Conservation (phyloP, 2,329 filamentous ascomycete species). For the Sphaerulina musiva region DNA sequence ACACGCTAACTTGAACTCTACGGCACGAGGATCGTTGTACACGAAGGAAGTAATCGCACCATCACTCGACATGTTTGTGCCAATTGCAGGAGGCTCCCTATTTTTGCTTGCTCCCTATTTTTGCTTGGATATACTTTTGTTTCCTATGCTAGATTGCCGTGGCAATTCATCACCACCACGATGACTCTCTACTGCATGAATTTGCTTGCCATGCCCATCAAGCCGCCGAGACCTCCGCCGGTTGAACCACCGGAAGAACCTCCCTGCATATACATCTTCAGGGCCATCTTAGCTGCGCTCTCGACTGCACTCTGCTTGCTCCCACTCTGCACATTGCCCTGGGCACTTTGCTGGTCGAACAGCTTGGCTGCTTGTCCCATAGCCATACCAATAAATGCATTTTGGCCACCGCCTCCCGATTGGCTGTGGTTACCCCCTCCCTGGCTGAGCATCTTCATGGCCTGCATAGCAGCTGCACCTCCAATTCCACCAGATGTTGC, state of each 20-base stretch:
- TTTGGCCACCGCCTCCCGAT: conserved; percentile 56
- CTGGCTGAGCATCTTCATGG: conserved; percentile 64
- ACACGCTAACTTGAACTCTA: too few species aligned
- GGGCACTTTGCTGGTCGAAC: conserved; percentile 52
- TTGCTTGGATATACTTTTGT: background rate
- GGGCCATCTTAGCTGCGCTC: conserved; percentile 73
- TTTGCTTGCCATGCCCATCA: conserved; percentile 56
- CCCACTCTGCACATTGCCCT: conserved; percentile 47
- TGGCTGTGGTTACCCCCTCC: conserved; percentile 31
- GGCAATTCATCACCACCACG: background rate
- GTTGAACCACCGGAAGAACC: conserved; percentile 42
- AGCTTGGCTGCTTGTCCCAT: conserved; percentile 67
- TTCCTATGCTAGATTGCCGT: background rate
- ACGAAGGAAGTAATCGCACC: background rate
- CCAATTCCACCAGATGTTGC: conserved; percentile 48
- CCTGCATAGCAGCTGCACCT: conserved; percentile 71
- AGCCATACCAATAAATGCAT: conserved; percentile 61
- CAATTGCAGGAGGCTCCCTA: background rate
- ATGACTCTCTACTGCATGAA: conserved; percentile 40
- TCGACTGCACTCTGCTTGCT: conserved; percentile 77
- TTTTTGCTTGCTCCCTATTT: background rate
- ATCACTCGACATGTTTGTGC: background rate
- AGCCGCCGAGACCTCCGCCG: conserved; percentile 37
- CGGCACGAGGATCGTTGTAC: too few species aligned
- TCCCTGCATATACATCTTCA: conserved; percentile 84